phyloP scores from a whole-genome alignment of 2,329 filamentous ascomycete genomes.

The Neurospora crassa region DNA sequence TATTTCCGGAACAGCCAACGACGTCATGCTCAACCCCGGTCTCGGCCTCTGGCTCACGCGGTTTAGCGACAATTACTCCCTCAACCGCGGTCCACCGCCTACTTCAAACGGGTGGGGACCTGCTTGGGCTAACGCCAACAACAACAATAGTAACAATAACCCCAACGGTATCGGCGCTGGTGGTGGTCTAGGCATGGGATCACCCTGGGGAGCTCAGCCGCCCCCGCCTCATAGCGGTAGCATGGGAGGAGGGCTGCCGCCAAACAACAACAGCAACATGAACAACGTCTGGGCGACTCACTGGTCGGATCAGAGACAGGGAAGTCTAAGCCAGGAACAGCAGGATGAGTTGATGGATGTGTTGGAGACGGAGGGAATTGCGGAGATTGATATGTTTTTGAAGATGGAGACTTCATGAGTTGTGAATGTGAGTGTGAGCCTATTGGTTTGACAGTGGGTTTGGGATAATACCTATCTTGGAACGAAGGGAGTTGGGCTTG shows the following conservation, averaged over 20 bases:
- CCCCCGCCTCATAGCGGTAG: not conserved
- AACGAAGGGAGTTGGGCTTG: no score
- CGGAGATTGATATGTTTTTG: slow-evolving; percentile 52
- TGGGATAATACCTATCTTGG: not conserved
- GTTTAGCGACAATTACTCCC: not conserved
- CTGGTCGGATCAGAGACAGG: slow-evolving; percentile 42
- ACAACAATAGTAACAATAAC: not conserved
- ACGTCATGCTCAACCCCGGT: slow-evolving; percentile 20
- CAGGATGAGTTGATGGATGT: slow-evolving; percentile 75
- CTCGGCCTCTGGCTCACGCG: slow-evolving; percentile 14
- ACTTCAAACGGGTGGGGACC: not conserved
- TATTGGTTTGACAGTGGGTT: slow-evolving; percentile 4
- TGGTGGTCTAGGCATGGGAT: slow-evolving; percentile 8
- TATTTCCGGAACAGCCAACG: slow-evolving; percentile 29
- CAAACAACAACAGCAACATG: not conserved
- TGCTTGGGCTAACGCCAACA: not conserved
- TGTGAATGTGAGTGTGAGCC: not conserved
- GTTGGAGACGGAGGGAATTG: slow-evolving; percentile 59
- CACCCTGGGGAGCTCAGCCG: slow-evolving; percentile 1
- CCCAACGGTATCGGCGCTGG: not conserved
- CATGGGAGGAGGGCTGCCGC: slow-evolving; percentile 1
- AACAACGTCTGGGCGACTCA: not conserved
- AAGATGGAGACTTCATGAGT: slow-evolving; percentile 29
- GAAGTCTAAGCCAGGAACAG: slow-evolving; percentile 68
- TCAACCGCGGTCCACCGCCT: not conserved